Conservation (phyloP, 805 yeast species). For the Pichia nakasei region DNA sequence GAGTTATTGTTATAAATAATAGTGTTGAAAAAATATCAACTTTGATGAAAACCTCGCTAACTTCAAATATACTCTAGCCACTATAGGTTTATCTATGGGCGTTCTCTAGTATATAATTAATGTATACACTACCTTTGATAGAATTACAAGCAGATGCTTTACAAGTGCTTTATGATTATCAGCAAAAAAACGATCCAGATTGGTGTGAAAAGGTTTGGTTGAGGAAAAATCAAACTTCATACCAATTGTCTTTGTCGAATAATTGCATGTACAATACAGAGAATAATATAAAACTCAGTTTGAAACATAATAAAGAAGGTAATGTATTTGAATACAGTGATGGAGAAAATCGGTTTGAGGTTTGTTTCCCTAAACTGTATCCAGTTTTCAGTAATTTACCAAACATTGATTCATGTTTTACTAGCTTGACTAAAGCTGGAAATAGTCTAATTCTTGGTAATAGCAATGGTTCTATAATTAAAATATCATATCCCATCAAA, state of each 20-base stretch:
- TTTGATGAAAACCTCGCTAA: no score
- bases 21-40: no score
- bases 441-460: conserved; percentile 4
- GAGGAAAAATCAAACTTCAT: not conserved
- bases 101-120: no score
- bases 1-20: no score
- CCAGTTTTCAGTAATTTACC: not conserved
- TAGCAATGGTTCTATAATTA: conserved; percentile 1
- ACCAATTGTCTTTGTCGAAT: not conserved
- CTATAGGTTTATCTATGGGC: no score
- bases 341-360: not conserved
- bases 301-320: not conserved
- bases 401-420: not conserved
- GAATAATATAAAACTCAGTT: not conserved
- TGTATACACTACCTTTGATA: not conserved
- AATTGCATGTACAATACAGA: not conserved
- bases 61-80: no score
- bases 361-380: not conserved
- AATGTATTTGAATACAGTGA: not conserved
- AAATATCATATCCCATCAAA: conserved; percentile 1
- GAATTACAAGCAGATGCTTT: conserved; percentile 5
- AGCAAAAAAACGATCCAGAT: not conserved
- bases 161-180: not conserved
- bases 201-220: conserved; percentile 4
- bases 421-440: not conserved